phyloP scores from a whole-genome alignment of 768 basidiomycete species.

The Russula sp. region DNA sequence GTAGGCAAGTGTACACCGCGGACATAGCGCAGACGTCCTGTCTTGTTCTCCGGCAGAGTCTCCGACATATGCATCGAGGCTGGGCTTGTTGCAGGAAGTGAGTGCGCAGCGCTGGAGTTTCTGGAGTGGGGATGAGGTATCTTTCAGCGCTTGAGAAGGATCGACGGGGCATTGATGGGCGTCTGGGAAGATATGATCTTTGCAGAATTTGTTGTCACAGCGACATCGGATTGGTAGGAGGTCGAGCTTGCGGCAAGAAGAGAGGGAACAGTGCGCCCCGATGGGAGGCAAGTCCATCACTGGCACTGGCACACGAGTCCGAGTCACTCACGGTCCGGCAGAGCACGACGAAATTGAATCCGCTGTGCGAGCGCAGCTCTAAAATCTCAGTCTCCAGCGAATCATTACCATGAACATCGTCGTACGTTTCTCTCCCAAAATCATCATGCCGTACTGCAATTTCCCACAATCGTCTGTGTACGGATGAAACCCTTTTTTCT shows the following conservation, averaged over 20 bases:
- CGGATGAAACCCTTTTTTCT: neutral
- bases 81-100: slow-evolving; percentile 52
- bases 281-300: slow-evolving; percentile 50
- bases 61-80: slow-evolving; percentile 45
- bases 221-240: slow-evolving; percentile 73
- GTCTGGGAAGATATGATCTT: slow-evolving; percentile 56
- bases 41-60: slow-evolving; percentile 33
- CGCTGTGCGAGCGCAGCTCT: neutral
- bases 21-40: slow-evolving; percentile 44
- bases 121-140: slow-evolving; percentile 23
- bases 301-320: too few species aligned
- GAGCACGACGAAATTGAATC: too few species aligned
- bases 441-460: neutral
- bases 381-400: too few species aligned
- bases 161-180: slow-evolving; percentile 53
- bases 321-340: neutral
- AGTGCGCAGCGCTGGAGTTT: slow-evolving; percentile 51
- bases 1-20: slow-evolving; percentile 53
- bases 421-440: slow-evolving; percentile 42
- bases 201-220: slow-evolving; percentile 62
- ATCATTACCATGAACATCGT: slow-evolving; percentile 71
- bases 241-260: slow-evolving; percentile 60
- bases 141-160: slow-evolving; percentile 8
- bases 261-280: slow-evolving; percentile 63
- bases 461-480: neutral